Base-by-base conservation (phyloP, 306 rosid genomes). In the Neltuma alba region DNA sequence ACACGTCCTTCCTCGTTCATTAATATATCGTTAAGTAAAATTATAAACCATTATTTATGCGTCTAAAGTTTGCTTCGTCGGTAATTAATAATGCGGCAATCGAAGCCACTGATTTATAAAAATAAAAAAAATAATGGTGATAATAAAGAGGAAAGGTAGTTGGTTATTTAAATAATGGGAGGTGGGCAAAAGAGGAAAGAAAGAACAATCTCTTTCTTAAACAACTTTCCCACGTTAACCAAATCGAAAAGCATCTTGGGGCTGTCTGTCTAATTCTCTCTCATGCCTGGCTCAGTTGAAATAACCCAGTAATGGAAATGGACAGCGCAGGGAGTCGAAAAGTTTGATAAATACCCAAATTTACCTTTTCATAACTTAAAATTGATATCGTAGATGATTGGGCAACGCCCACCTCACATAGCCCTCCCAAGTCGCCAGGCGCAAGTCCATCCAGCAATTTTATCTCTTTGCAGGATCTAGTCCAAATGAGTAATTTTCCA, bases 191-290 rank as follows among this genome's bases (percentile, higher is more conserved):
- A 4, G 41, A 62, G 85, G 72, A 84, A 90, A 81, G 81, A 87
- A 87, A 83, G 85, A 93, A 87, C 87, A 93, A 78, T 91, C 98
- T 88, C 91, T 91, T 93, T 96, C 86, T 80, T 86, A 82, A 88
- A 82, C 92, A 86, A 93, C 92, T 96, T 93, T 96, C 97, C 96
- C 94, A 93, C 98, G 94, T 96, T 96, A 91, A 88, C 92, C 87
- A 93, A 96, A 96, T 91, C 98, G 96, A 96, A 96, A 93, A 96
- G 89, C 82, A 79, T 68, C 84, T 83, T 11, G 33, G 33, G 78
- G 73, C 73, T 68, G 73, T 40, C 54, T 82, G 69, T 72, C 38
- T 68, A 20, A 47, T 67, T 82, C 80, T 79, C 77, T 84, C 74
- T 57, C 76, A 31, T 41, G 37, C 8, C 42, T 75, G 25, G 68